Evolutionary conservation across 2,329 filamentous ascomycete species (phyloP), one percentile per base, ranked within the genome.

Genomic region (Colletotrichum sp.): DNA sequence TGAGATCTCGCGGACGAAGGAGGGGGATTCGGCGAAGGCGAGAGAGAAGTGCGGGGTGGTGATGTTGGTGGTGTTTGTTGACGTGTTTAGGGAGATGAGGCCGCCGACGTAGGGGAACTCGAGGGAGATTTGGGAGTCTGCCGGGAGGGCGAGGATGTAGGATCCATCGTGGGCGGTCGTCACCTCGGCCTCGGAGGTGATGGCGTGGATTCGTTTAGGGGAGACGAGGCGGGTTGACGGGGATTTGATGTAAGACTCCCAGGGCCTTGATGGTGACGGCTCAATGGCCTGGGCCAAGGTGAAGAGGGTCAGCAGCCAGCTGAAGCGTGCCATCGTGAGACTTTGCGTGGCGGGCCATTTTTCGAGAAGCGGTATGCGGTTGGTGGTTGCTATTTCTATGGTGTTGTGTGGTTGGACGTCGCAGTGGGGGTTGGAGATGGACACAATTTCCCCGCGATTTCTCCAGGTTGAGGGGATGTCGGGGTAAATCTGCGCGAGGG

Each of bases 21-120:
- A 62, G 11, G 79, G 78, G 2, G 79, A 80, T 27, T 80, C 79
- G 25, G 79, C 72, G 61, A 79, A 80, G 57, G 79, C 79, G 30
- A 80, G 75, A 8, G 79, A 80, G 39, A 80, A 75, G 62, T 78
- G 78, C 75, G 69, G 72, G 5, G 44, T 52, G 44, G n/a, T 63
- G 19, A 7, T 36, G 44, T 27, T 25, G 19, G 12, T 16, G 0
- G 5, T 12, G 6, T 15, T 16, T 6, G 77, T 76, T 8, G 64
- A 36, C 3, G 72, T 59, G 4, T 44, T 72, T 72, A 78, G 32
- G 9, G 77, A 76, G 27, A 78, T 65, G 3, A 75, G 63, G 12
- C 78, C 77, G 55, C 77, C 78, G 11, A 78, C 77, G 64, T 79
- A 77, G 61, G 77, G 71, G 55, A 79, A 78, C 52, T 79, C 69